Evolutionary conservation across 371 early-diverging fungal genomes (phyloP).

Genomic region (Mucor irregularis): DNA sequence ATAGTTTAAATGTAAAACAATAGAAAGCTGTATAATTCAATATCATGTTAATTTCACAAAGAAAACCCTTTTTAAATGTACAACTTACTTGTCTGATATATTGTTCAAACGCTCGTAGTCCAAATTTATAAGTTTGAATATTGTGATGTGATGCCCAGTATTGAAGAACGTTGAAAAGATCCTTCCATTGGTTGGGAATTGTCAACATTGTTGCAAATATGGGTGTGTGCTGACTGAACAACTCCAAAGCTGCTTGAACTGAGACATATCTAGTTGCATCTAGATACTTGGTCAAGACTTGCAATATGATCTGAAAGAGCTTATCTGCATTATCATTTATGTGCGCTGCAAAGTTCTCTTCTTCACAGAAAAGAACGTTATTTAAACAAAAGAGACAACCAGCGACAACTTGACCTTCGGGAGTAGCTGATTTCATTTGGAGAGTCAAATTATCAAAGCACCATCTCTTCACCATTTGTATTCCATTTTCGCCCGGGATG

Average conservation of each 20-base stretch:
- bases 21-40: neutral
- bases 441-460: constrained; percentile 28
- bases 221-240: constrained; percentile 55
- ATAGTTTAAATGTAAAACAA: constrained; percentile 10
- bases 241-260: constrained; percentile 52
- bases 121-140: constrained; percentile 10
- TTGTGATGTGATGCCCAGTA: constrained; percentile 54
- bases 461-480: constrained; percentile 37
- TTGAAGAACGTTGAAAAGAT: constrained; percentile 47
- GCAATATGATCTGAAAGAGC: constrained; percentile 1
- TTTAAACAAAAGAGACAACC: constrained; percentile 49
- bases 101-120: constrained; percentile 10
- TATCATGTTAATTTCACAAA: neutral
- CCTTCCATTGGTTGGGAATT: constrained; percentile 45
- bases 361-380: constrained; percentile 31
- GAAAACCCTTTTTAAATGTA: neutral
- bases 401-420: constrained; percentile 29
- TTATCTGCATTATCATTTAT: constrained; percentile 3
- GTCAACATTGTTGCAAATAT: constrained; percentile 50
- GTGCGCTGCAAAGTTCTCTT: neutral
- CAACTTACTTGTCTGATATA: neutral
- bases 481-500: constrained; percentile 14
- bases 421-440: constrained; percentile 2
- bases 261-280: constrained; percentile 2
- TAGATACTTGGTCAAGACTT: neutral